Evolutionary conservation across 306 rosid species (phyloP), one percentile per base, ranked within the genome.

Genomic region (Glycyrrhiza uralensis): DNA sequence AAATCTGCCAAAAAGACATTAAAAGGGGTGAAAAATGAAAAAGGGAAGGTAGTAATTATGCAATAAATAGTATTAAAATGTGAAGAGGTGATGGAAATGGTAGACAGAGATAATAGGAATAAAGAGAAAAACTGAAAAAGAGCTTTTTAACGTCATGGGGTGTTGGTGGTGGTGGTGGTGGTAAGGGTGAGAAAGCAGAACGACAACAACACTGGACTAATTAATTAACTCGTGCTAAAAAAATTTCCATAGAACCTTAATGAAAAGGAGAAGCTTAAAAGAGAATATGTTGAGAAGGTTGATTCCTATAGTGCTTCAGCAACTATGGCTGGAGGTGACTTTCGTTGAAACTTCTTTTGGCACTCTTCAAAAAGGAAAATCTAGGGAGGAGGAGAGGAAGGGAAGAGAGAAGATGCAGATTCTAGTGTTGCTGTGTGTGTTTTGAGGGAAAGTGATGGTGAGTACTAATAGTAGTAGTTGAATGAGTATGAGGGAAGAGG

Each of bases 91-190:
- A 26, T 41, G 74, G 60, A 32, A 54, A 23, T 17, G 55, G 46
- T 1, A 54, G 67, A 44, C 9, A 77, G 36, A 19, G 64, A 24
- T 32, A 14, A 12, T 28, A 22, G 47, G 71, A 66, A 80, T 79
- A 72, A 72, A 85, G 80, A 50, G 49, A 52, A 63, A 74, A 78
- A 15, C 52, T n/a, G n/a, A n/a, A n/a, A n/a, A n/a, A n/a, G n/a
- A n/a, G n/a, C n/a, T n/a, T 58, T 59, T 63, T 49, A 49, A 46
- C 52, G 51, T 23, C 30, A 26, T 56, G 47, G 20, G 36, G 11
- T n/a, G n/a, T n/a, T n/a, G n/a, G n/a, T n/a, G n/a, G n/a, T n/a
- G n/a, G n/a, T n/a, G n/a, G n/a, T n/a, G n/a, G n/a, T n/a, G n/a
- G n/a, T n/a, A 44, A 15, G 8, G 1, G 4, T 9, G 51, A 57